Evolutionary conservation across 768 basidiomycete genomes (phyloP).

Genomic region (Tephrocybe sp.): DNA sequence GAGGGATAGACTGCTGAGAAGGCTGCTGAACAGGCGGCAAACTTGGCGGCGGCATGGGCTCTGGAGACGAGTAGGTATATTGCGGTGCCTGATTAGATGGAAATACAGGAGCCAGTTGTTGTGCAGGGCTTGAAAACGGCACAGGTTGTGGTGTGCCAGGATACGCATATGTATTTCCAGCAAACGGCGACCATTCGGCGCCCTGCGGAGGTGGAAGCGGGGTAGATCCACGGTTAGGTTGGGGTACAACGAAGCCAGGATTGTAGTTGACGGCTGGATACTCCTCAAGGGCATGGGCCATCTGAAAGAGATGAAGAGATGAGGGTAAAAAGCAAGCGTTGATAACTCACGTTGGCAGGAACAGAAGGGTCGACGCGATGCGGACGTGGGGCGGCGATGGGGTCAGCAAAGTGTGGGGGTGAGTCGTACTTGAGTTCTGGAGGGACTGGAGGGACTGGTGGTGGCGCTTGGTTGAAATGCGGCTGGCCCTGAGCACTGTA

Average conservation of each 20-base stretch:
- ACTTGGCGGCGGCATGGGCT: slow-evolving; percentile 30
- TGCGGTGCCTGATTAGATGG: slow-evolving; percentile 29
- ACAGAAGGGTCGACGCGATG: slow-evolving; percentile 59
- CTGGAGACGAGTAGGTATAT: slow-evolving; percentile 46
- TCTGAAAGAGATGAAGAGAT: slow-evolving; percentile 36
- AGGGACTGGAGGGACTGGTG: slow-evolving; percentile 31
- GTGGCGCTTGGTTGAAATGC: slow-evolving; percentile 9
- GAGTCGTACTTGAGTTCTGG: slow-evolving; percentile 33
- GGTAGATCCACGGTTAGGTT: slow-evolving; percentile 18
- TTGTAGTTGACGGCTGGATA: slow-evolving; percentile 24
- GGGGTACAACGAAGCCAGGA: slow-evolving; percentile 26
- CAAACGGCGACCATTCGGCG: slow-evolving; percentile 23
- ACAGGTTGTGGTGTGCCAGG: slow-evolving; percentile 1
- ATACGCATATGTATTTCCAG: slow-evolving; percentile 11
- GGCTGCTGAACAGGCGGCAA: slow-evolving; percentile 46
- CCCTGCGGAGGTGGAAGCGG: slow-evolving; percentile 25
- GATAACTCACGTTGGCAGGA: slow-evolving; percentile 56
- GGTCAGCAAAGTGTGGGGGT: slow-evolving; percentile 49
- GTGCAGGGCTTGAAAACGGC: slow-evolving; percentile 17
- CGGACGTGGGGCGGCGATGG: slow-evolving; percentile 65
- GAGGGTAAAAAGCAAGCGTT: background rate
- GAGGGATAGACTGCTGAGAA: slow-evolving; percentile 25
- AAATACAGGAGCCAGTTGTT: slow-evolving; percentile 20
- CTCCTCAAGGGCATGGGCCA: slow-evolving; percentile 61
- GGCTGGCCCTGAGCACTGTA: slow-evolving; percentile 18